Evolutionary conservation across 345 rosid genomes (phyloP).

Genomic region (Acer negundo): DNA sequence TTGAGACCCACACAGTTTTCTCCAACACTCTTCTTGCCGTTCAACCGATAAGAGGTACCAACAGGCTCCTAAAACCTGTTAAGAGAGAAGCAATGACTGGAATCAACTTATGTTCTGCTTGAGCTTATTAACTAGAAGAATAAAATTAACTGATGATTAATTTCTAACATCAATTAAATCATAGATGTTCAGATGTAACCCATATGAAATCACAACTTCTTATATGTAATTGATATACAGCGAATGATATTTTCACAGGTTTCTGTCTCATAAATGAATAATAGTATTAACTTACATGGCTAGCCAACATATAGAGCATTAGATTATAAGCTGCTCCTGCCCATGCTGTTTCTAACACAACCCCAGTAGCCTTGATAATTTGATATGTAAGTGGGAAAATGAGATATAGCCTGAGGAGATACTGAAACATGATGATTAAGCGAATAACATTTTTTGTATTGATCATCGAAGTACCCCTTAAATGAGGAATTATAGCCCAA

Average conservation of each 20-base stretch:
- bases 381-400: conserved; percentile 51
- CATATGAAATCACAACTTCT: background rate
- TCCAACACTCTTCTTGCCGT: conserved; percentile 52
- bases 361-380: conserved; percentile 48
- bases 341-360: conserved; percentile 51
- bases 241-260: background rate
- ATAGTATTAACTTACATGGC: conserved; percentile 44
- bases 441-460: conserved; percentile 34
- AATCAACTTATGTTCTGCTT: conserved; percentile 6
- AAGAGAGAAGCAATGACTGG: background rate
- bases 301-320: conserved; percentile 51
- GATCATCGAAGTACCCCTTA: conserved; percentile 27
- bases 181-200: background rate
- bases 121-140: background rate
- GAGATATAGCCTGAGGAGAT: conserved; percentile 50
- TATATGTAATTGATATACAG: background rate
- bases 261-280: background rate
- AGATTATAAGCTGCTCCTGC: conserved; percentile 58
- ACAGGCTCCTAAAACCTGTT: conserved; percentile 48
- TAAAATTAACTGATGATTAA: background rate
- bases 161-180: background rate
- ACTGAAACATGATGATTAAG: conserved; percentile 47
- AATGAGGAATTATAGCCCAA: conserved; percentile 49
- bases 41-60: conserved; percentile 55
- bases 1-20: conserved; percentile 30